Conservation (phyloP, 2,329 filamentous ascomycete genomes). For the Diaporthe ilicicola region DNA sequence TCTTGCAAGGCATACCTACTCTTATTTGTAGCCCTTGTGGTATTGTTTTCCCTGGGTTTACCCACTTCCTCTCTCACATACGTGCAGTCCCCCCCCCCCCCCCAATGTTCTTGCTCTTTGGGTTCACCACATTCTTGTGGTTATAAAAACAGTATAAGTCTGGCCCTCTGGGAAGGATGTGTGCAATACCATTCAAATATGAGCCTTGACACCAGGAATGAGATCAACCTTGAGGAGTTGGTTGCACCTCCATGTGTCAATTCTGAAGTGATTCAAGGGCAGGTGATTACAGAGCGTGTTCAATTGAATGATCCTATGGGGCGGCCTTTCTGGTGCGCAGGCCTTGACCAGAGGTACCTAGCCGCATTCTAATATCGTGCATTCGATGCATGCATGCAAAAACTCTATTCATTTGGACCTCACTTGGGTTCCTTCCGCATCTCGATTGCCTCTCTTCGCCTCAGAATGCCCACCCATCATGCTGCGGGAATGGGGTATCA, state of each 20-base stretch:
- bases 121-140: no score
- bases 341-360: background rate
- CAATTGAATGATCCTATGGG: background rate
- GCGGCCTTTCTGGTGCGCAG: background rate
- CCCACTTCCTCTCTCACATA: no score
- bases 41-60: no score
- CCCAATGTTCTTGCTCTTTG: no score
- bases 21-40: no score
- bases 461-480: background rate
- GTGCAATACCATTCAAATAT: background rate
- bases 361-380: no score
- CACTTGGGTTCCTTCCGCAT: background rate
- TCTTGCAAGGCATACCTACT: no score
- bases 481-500: conserved; percentile 12
- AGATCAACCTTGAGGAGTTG: no score
- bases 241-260: background rate
- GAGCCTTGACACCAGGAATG: background rate
- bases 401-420: background rate
- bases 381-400: background rate
- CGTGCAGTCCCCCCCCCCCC: no score
- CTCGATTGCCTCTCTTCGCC: background rate
- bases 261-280: background rate
- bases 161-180: no score
- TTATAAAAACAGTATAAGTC: no score
- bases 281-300: background rate